Evolutionary conservation across 805 yeast genomes (phyloP), one percentile per base, ranked within the genome.

Genomic region (Brettanomyces sp.): DNA sequence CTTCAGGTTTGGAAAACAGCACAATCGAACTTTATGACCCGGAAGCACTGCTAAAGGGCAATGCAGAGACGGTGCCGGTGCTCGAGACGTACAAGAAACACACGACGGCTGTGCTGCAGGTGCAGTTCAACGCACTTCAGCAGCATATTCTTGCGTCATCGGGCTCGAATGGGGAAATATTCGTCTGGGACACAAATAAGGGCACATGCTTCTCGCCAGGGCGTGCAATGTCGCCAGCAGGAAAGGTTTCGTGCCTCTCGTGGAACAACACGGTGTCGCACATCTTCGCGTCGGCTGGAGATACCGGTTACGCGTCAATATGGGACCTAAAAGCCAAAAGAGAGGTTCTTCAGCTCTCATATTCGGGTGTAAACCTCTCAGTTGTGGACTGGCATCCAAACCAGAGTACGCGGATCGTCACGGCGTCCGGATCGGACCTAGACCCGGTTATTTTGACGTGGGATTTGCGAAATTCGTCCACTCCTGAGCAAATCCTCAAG

Each of bases 351-450:
- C 96, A 88, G 63, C 73, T 93, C 60, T 76, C 80, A 47, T 86
- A 87, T 63, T 69, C 80, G 22, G 79, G 82, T 6, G 82, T 89
- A 23, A 82, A 82, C 46, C 74, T 91, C 43, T 79, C 95, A 34
- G 75, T 77, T 49, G 95, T 93, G 12, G 88, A 83, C 48, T 93
- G 99, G 99, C 97, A 93, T 64, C 99, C 99, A 47, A 67, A 75
- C 39, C 82, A 82, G 66, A 79, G 91, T 48, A 91, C 98, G 13
- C 83, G 79, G 60, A 76, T 93, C 48, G 80, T 85, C 25, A 91
- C 98, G 24, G 96, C 95, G 25, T 81, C 93, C 28, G 89, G 83
- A 49, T 77, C 79, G 47, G 97, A 90, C 63, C 69, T 74, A 21
- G 77, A 79, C 43, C 95, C 99, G 11, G 74, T 85, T 32, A 80